Evolutionary conservation across 2,329 filamentous ascomycete species (phyloP).

Genomic region (Thelonectria rubi): DNA sequence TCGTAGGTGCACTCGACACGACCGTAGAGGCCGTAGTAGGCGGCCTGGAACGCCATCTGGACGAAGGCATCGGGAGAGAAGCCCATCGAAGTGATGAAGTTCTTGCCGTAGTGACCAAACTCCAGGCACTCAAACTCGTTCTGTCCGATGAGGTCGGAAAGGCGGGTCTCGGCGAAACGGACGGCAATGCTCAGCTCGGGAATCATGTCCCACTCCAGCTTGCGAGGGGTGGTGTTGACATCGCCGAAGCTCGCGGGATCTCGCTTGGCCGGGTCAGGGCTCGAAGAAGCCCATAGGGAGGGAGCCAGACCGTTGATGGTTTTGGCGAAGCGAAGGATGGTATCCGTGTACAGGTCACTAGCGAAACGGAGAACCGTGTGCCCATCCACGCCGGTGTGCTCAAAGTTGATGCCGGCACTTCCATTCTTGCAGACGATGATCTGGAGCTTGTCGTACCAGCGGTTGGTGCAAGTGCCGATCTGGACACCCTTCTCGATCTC

Average conservation of each 20-base stretch:
- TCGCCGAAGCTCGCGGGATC: slow-evolving; percentile 92
- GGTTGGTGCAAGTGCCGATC: slow-evolving; percentile 95
- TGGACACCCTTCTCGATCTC: slow-evolving; percentile 93
- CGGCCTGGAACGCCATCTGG: slow-evolving; percentile 98
- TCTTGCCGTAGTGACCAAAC: slow-evolving; percentile 90
- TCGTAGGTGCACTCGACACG: slow-evolving; percentile 96
- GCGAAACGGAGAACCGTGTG: slow-evolving; percentile 97
- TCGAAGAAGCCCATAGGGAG: slow-evolving; percentile 88
- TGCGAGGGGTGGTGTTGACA: slow-evolving; percentile 92
- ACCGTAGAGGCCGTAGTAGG: slow-evolving; percentile 96
- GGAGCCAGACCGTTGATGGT: slow-evolving; percentile 96
- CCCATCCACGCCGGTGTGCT: slow-evolving; percentile 97
- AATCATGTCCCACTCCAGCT: slow-evolving; percentile 96
- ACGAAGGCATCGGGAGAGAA: slow-evolving; percentile 98
- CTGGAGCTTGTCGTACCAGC: slow-evolving; percentile 99
- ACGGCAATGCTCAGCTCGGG: slow-evolving; percentile 91
- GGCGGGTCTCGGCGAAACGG: slow-evolving; percentile 91
- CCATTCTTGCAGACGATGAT: slow-evolving; percentile 99
- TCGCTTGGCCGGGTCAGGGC: slow-evolving; percentile 91
- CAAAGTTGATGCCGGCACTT: slow-evolving; percentile 98
- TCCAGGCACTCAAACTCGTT: slow-evolving; percentile 96
- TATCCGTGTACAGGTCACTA: slow-evolving; percentile 96
- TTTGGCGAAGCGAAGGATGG: slow-evolving; percentile 92
- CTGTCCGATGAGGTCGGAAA: slow-evolving; percentile 94
- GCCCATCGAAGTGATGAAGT: slow-evolving; percentile 96